Conservation (phyloP, 2,329 filamentous ascomycete genomes). For the Xylaria sp. region DNA sequence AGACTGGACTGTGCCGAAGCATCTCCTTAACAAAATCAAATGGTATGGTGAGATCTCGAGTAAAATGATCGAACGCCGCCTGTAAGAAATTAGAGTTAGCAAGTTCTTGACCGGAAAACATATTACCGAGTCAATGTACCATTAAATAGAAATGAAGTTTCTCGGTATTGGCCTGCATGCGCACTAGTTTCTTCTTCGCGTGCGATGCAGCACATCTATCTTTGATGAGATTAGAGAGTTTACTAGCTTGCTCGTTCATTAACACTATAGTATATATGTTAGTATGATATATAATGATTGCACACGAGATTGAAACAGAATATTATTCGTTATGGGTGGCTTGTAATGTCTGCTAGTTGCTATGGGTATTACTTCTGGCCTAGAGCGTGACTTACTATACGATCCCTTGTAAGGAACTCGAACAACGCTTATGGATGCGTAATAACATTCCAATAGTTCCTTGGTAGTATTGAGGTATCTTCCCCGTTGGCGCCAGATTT, state of each 20-base stretch:
- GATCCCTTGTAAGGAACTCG: slow-evolving; percentile 57
- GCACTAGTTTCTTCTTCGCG: slow-evolving; percentile 55
- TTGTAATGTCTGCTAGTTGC: not conserved
- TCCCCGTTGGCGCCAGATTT: slow-evolving; percentile 56
- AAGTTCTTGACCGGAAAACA: slow-evolving; percentile 33
- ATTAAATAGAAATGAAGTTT: slow-evolving; percentile 36
- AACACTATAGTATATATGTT: slow-evolving; percentile 51
- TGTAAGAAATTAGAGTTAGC: slow-evolving; percentile 46
- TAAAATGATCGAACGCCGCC: slow-evolving; percentile 51
- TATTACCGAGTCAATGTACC: not conserved
- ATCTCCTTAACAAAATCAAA: slow-evolving; percentile 52
- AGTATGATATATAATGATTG: not conserved
- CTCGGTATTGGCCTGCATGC: slow-evolving; percentile 50
- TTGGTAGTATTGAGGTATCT: slow-evolving; percentile 57
- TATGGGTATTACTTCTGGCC: not conserved
- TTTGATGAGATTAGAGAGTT: slow-evolving; percentile 58
- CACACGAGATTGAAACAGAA: not conserved
- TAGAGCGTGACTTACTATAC: slow-evolving; percentile 45
- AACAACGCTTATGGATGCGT: slow-evolving; percentile 61
- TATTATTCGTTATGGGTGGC: not conserved
- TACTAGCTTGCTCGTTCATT: slow-evolving; percentile 61
- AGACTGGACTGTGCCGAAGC: slow-evolving; percentile 49
- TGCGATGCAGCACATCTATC: slow-evolving; percentile 55
- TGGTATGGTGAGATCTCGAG: slow-evolving; percentile 48
- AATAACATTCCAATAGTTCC: slow-evolving; percentile 62